Evolutionary conservation across 345 rosid genomes (phyloP).

Genomic region (Gossypioides kirkii): DNA sequence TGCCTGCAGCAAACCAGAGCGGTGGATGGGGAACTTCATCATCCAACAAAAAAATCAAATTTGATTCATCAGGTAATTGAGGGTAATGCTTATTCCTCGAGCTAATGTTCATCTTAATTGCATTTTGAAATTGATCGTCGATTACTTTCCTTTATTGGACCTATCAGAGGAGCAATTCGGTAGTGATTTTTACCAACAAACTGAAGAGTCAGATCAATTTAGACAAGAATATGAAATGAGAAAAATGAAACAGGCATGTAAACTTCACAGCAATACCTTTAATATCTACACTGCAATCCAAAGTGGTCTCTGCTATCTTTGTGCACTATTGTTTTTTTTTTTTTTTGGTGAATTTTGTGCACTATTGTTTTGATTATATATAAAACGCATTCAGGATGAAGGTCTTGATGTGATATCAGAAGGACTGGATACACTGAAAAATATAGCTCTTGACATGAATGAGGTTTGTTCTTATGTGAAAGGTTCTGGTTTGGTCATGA

Average conservation of each 20-base stretch:
- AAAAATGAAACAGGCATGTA: conserved; percentile 71
- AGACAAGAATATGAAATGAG: conserved; percentile 75
- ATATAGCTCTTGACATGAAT: conserved; percentile 58
- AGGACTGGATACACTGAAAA: conserved; percentile 43
- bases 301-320: background rate
- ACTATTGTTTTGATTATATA: background rate
- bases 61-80: conserved; percentile 55
- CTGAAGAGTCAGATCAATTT: conserved; percentile 65
- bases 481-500: background rate
- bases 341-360: no score
- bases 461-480: conserved; percentile 46
- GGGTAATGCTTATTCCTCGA: background rate
- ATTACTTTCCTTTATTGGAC: background rate
- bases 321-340: no score
- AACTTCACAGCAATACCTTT: conserved; percentile 1
- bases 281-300: background rate
- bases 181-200: conserved; percentile 47
- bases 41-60: conserved; percentile 56
- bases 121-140: conserved; percentile 4
- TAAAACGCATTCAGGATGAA: conserved; percentile 35
- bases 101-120: conserved; percentile 5
- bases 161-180: conserved; percentile 46
- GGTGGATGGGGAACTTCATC: conserved; percentile 61
- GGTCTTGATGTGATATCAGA: conserved; percentile 57
- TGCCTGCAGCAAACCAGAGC: conserved; percentile 28